Evolutionary conservation across 306 rosid species (phyloP).

Genomic region (Cicer pinnatifidum): DNA sequence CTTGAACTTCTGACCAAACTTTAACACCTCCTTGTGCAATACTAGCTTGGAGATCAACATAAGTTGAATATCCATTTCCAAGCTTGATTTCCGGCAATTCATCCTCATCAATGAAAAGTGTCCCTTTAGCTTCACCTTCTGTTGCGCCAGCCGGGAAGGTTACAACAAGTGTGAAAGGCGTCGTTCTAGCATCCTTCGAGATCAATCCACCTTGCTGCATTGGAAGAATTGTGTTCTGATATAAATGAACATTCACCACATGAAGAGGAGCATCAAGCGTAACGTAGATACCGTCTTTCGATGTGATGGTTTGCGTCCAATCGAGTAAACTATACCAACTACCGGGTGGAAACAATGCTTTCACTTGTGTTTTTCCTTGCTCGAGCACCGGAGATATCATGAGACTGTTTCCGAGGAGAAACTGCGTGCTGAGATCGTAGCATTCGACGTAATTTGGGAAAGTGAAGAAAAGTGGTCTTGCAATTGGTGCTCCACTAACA

Average conservation of each 20-base stretch:
- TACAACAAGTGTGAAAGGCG: conserved; percentile 75
- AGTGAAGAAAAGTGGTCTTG: conserved; percentile 93
- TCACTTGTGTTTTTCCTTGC: conserved; percentile 69
- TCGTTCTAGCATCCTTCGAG: conserved; percentile 79
- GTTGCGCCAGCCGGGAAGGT: conserved; percentile 75
- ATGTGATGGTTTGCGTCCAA: conserved; percentile 59
- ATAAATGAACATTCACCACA: conserved; percentile 84
- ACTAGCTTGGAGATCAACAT: conserved; percentile 65
- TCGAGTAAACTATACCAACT: conserved; percentile 88
- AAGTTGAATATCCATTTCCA: conserved; percentile 78
- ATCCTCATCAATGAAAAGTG: conserved; percentile 73
- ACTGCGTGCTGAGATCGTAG: conserved; percentile 84
- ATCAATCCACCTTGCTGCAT: conserved; percentile 88
- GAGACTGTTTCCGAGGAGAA: conserved; percentile 80
- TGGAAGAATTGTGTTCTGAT: conserved; percentile 84
- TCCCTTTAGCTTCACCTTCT: conserved; percentile 78
- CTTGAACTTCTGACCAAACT: conserved; percentile 88
- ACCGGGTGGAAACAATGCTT: conserved; percentile 91
- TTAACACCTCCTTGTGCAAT: conserved; percentile 67
- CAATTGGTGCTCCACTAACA: conserved; percentile 83
- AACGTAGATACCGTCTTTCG: conserved; percentile 59
- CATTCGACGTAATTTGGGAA: conserved; percentile 70
- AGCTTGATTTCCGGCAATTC: conserved; percentile 82
- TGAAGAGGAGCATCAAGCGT: conserved; percentile 86
- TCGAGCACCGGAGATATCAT: conserved; percentile 88